Evolutionary conservation across 2,329 filamentous ascomycete genomes (phyloP), one percentile per base, ranked within the genome.

Genomic region (Pseudocercospora eumusae): DNA sequence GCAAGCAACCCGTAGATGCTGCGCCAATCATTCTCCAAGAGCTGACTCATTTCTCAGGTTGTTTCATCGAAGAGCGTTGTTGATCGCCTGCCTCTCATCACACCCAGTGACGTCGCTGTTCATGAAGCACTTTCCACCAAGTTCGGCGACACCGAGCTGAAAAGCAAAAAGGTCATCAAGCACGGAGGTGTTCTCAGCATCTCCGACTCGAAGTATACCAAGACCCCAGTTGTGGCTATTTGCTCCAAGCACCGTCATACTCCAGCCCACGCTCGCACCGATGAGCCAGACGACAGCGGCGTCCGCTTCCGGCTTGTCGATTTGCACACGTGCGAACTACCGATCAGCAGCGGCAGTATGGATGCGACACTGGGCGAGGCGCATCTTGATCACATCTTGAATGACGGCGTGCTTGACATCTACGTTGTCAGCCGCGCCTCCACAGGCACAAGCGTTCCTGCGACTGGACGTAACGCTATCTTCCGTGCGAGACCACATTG

Each of bases 321-420:
- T 56, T 55, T 75, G 1, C 72, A 74, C 52, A 75, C 69, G 1
- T 65, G 66, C 5, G 73, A 75, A 59, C 63, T 66, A 20, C 72
- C 73, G 1, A 72, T 75, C 21, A 64, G 65, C 20, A 47, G 65
- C 1, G 61, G 68, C 21, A 67, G 67, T 47, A 64, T 66, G 27
- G 49, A 56, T 13, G 21, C 61, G 3, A 71, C 67, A 4, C 45
- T 75, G 7, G 45, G 31, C 1, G 63, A 67, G 10, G 55, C 65
- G 4, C 68, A 68, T 3, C 59, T 74, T 0, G 56, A 59, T 5
- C 56, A 64, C 4, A 67, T 68, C 4, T 59, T 64, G 5, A 56
- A 66, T 3, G 64, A 72, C 28, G 69, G 68, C 11, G 57, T 68
- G 1, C 52, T 75, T 18, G 70, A 70, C 27, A 69, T 75, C 33